Evolutionary conservation across 352 stramenopile species (phyloP), one percentile per base, ranked within the genome.

Genomic region (Globisporangium perplexum): DNA sequence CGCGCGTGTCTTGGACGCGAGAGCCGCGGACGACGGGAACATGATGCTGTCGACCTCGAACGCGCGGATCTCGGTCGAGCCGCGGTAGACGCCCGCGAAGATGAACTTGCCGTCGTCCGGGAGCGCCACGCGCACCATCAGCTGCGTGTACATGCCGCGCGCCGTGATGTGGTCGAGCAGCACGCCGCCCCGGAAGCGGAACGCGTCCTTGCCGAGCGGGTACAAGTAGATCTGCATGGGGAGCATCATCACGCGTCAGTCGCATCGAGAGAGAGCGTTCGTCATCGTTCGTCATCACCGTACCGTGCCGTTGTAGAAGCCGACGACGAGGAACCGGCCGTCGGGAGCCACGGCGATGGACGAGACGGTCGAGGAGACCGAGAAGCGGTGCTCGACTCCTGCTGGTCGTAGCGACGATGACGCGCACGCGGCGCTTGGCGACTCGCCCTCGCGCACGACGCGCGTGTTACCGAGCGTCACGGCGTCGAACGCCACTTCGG

Each of bases 1-100:
- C 47, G 52, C 41, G 31, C n/a, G 50, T 22, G 28, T 18, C 14
- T n/a, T n/a, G n/a, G n/a, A n/a, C 33, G 20, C n/a, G 22, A 11
- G 1, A 28, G n/a, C 3, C n/a, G 10, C 20, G 48, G 38, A 48
- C 20, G 68, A 62, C 10, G 83, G 83, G 18, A 93, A 68, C 26
- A 68, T 57, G 59, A 93, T 92, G 43, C 77, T 90, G 59, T 88
- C 83, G 12, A 94, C 75, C 38, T 93, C 78, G 41, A 87, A 88
- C 1, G 82, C 84, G 15, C 82, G 78, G 53, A 94, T 93, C 49
- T 93, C 84, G n/a, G 80, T 94, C 18, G 84, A 93, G 11, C 84
- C 84, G 23, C 82, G 76, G 50, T 94, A 93, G 0, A 94, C 82
- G 3, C 84, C 84, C 4, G 84, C 84, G 50, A 94, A 94, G 53